phyloP scores from a whole-genome alignment of 2,329 filamentous ascomycete species.

The Sphaerulina vaccinii region DNA sequence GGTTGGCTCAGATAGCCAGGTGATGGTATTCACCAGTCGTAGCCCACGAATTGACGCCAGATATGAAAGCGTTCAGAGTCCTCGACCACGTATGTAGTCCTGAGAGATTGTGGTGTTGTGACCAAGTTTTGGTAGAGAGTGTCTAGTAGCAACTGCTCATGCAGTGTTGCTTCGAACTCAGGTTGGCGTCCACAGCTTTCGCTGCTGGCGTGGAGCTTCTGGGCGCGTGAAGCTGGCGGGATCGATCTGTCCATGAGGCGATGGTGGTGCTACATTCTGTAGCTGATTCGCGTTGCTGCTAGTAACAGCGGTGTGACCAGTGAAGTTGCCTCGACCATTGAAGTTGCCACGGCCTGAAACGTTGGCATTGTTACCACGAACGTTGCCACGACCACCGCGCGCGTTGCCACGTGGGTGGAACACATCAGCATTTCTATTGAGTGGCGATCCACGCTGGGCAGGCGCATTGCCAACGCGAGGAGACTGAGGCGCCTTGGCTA shows the following conservation, averaged over 20 bases:
- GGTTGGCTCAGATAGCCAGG: slow-evolving; percentile 11
- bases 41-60: background rate
- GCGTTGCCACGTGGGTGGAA: slow-evolving; percentile 26
- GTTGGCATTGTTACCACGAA: slow-evolving; percentile 25
- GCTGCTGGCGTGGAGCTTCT: slow-evolving; percentile 31
- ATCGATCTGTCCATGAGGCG: slow-evolving; percentile 35
- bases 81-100: background rate
- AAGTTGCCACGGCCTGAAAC: slow-evolving; percentile 24
- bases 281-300: slow-evolving; percentile 11
- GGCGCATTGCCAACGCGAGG: slow-evolving; percentile 17
- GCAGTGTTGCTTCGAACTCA: slow-evolving; percentile 21
- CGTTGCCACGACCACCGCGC: slow-evolving; percentile 27
- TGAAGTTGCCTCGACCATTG: slow-evolving; percentile 26
- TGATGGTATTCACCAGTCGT: background rate
- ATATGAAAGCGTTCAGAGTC: background rate
- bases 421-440: slow-evolving; percentile 19
- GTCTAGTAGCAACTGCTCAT: slow-evolving; percentile 12
- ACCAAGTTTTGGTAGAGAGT: background rate
- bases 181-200: slow-evolving; percentile 39
- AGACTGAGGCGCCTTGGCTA: slow-evolving; percentile 19
- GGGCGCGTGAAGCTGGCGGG: slow-evolving; percentile 40
- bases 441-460: slow-evolving; percentile 20
- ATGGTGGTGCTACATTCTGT: slow-evolving; percentile 12
- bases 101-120: background rate
- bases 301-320: too few species aligned